Conservation (phyloP, 805 yeast species). For the Starmera quercuum region DNA sequence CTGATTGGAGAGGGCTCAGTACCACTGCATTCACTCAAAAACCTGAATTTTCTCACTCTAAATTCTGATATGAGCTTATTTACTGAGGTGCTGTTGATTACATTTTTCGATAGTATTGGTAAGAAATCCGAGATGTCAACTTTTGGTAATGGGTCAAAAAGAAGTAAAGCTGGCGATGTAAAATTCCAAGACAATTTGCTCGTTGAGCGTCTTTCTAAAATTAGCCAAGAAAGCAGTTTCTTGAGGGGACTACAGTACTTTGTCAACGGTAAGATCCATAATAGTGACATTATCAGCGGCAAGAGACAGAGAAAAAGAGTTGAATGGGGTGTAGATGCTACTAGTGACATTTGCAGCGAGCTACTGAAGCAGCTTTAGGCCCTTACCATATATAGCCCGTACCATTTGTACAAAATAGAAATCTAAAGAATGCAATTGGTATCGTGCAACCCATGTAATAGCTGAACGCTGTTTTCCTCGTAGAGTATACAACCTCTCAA, state of each 20-base stretch:
- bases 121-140: slow-evolving; percentile 44
- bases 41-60: slow-evolving; percentile 63
- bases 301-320: slow-evolving; percentile 49
- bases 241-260: slow-evolving; percentile 63
- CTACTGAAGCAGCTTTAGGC: slow-evolving; percentile 16
- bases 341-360: slow-evolving; percentile 46
- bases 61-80: slow-evolving; percentile 56
- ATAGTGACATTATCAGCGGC: slow-evolving; percentile 43
- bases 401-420: too few species aligned
- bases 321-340: slow-evolving; percentile 57
- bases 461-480: too few species aligned
- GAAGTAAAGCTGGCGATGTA: slow-evolving; percentile 25
- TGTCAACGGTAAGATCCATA: slow-evolving; percentile 36
- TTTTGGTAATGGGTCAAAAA: slow-evolving; percentile 21
- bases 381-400: neutral
- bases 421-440: too few species aligned
- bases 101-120: slow-evolving; percentile 57
- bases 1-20: slow-evolving; percentile 68
- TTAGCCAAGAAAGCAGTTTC: slow-evolving; percentile 50
- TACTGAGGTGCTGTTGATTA: slow-evolving; percentile 64
- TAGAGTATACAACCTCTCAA: too few species aligned
- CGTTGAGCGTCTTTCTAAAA: slow-evolving; percentile 42
- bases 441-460: too few species aligned
- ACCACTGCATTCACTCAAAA: slow-evolving; percentile 65
- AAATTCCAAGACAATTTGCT: slow-evolving; percentile 40